A percentile compares a stretch with the other conserved stretches of the same genome.
These are phyloP conservation scores for Yamadazyma sp. DNA, from an alignment of 1,139 yeast genomes.

Conservation along the genomic window DNA sequence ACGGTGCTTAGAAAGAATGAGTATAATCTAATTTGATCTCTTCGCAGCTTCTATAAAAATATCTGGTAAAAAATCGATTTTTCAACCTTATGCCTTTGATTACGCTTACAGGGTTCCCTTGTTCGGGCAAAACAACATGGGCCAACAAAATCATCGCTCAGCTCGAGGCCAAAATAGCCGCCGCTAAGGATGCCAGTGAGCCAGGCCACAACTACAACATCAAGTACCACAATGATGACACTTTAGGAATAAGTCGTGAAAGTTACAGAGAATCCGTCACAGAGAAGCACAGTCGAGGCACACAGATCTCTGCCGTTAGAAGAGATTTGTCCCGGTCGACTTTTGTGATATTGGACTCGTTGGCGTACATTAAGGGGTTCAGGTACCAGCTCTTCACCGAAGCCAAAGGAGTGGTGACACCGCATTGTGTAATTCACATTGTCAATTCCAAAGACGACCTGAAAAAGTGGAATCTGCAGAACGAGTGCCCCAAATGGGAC, in stretches of 20 bases:
- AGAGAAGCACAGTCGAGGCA: slow-evolving; percentile 82
- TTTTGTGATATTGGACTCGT: slow-evolving; percentile 80
- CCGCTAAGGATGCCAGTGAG: slow-evolving; percentile 31
- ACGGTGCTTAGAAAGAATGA: slow-evolving; percentile 1
- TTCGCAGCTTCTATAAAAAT: no score
- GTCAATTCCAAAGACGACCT: slow-evolving; percentile 66
- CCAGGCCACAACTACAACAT: slow-evolving; percentile 60
- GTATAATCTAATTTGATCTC: no score
- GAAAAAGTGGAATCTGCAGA: slow-evolving; percentile 54
- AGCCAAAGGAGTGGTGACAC: slow-evolving; percentile 79
- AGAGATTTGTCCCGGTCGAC: slow-evolving; percentile 68
- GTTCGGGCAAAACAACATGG: slow-evolving; percentile 79
- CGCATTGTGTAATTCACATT: slow-evolving; percentile 80
- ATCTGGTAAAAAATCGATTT: background rate
- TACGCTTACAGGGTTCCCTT: slow-evolving; percentile 80
- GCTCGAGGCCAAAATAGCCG: slow-evolving; percentile 49
- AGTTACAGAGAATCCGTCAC: slow-evolving; percentile 66
- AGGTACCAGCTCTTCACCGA: slow-evolving; percentile 93
- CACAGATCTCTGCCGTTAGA: slow-evolving; percentile 86
- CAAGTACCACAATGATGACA: slow-evolving; percentile 73
- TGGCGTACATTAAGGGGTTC: slow-evolving; percentile 92
- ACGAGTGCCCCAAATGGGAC: slow-evolving; percentile 55
- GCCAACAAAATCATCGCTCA: slow-evolving; percentile 54
- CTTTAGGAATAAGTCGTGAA: slow-evolving; percentile 67
- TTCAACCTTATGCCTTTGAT: slow-evolving; percentile 80